Evolutionary conservation across 176 grass and related monocot species (phyloP).

Genomic region (Pontederia paniculata): DNA sequence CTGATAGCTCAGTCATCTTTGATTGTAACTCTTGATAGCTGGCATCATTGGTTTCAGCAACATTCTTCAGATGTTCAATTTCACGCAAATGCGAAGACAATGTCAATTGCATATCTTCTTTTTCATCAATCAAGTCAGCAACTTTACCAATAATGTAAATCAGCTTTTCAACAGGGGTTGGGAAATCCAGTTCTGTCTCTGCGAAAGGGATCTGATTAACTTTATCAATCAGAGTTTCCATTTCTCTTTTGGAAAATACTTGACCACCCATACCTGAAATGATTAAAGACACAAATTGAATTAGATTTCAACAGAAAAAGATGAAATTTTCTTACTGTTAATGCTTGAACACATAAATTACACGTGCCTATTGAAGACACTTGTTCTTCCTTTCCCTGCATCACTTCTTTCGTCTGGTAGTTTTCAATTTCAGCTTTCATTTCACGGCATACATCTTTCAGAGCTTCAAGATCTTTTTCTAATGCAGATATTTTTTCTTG

Average conservation of each 20-base stretch:
- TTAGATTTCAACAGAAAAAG: conserved; percentile 19
- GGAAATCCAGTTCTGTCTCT: conserved; percentile 23
- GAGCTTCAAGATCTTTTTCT: conserved; percentile 57
- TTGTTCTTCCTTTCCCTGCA: conserved; percentile 52
- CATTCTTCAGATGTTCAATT: conserved; percentile 58
- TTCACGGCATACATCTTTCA: conserved; percentile 38
- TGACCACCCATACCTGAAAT: conserved; percentile 32
- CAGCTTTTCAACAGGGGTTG: conserved; percentile 53
- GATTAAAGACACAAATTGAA: conserved; percentile 16
- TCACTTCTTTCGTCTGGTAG: conserved; percentile 44
- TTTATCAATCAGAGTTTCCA: conserved; percentile 63
- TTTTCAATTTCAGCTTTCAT: conserved; percentile 51
- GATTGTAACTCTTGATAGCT: conserved; percentile 38
- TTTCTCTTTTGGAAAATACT: conserved; percentile 48
- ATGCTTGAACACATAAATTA: conserved; percentile 18
- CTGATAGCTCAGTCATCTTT: conserved; percentile 49
- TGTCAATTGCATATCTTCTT: conserved; percentile 69
- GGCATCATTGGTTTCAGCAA: conserved; percentile 33
- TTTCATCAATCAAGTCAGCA: conserved; percentile 51
- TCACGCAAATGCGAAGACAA: conserved; percentile 51
- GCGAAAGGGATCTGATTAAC: conserved; percentile 37
- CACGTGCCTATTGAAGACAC: conserved; percentile 44
- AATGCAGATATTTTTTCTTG: conserved; percentile 44
- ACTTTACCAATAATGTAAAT: conserved; percentile 63
- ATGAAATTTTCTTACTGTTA: conserved; percentile 4